Evolutionary conservation across 2,329 filamentous ascomycete species (phyloP).

Genomic region (Colletotrichum noveboracense): DNA sequence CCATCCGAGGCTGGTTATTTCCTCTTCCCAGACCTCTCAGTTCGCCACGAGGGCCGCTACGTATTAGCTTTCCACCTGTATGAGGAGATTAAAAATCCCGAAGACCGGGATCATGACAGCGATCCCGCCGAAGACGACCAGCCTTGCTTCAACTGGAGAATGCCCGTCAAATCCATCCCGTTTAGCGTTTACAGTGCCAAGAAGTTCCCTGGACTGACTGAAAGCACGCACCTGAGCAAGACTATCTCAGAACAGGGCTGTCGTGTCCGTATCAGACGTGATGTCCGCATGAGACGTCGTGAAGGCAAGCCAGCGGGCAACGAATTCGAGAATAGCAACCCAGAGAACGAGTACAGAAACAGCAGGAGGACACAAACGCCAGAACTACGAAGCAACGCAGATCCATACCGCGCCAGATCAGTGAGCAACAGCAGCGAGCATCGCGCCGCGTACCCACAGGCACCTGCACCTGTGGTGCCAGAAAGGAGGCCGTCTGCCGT

Average conservation of each 20-base stretch:
- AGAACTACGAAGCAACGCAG: slow-evolving; percentile 18
- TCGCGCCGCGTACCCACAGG: slow-evolving; percentile 41
- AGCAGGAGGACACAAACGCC: slow-evolving; percentile 34
- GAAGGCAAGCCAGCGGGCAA: slow-evolving; percentile 68
- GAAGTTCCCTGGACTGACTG: slow-evolving; percentile 94
- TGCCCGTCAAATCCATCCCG: slow-evolving; percentile 86
- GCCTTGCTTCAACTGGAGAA: slow-evolving; percentile 78
- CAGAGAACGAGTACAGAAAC: slow-evolving; percentile 58
- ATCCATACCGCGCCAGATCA: slow-evolving; percentile 57
- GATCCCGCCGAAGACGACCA: slow-evolving; percentile 44
- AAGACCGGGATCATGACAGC: slow-evolving; percentile 71
- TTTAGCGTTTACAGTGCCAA: slow-evolving; percentile 96
- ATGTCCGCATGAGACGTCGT: slow-evolving; percentile 89
- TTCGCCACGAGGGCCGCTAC: slow-evolving; percentile 94
- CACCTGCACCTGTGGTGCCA: neutral
- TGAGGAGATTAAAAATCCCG: slow-evolving; percentile 87
- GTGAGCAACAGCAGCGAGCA: slow-evolving; percentile 64
- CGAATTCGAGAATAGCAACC: slow-evolving; percentile 65
- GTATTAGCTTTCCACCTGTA: slow-evolving; percentile 91
- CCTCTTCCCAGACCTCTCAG: slow-evolving; percentile 95
- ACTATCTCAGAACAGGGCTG: slow-evolving; percentile 96
- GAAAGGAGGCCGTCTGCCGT: slow-evolving; percentile 54
- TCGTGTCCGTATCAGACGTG: slow-evolving; percentile 91
- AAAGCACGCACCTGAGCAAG: slow-evolving; percentile 87
- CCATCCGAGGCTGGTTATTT: slow-evolving; percentile 86